Conservation (phyloP, 345 rosid species). For the Pistacia integerrima region DNA sequence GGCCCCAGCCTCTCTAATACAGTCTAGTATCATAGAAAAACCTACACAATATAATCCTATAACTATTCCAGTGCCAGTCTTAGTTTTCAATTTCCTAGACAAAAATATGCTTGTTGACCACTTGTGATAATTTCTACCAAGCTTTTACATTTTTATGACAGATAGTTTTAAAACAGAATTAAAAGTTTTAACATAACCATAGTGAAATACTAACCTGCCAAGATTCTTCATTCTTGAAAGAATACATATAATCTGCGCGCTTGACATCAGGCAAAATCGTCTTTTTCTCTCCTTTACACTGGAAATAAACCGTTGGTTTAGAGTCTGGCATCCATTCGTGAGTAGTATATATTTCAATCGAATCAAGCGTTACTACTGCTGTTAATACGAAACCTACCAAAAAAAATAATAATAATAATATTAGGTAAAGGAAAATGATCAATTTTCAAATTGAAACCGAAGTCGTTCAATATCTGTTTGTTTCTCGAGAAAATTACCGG, state of each 20-base stretch:
- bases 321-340: constrained; percentile 48
- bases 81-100: too few species aligned
- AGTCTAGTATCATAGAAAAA: too few species aligned
- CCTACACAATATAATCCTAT: too few species aligned
- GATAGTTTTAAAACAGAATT: too few species aligned
- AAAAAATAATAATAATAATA: background rate
- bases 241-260: constrained; percentile 33
- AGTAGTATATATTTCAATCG: constrained; percentile 48
- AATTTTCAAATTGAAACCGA: background rate
- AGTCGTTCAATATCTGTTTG: background rate
- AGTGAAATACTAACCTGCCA: constrained; percentile 58
- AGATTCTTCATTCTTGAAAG: constrained; percentile 72
- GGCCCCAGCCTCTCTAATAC: background rate
- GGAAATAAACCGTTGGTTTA: constrained; percentile 61
- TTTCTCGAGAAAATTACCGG: constrained; percentile 32
- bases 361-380: constrained; percentile 55
- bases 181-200: too few species aligned
- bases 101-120: too few species aligned
- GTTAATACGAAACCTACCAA: constrained; percentile 43
- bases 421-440: background rate
- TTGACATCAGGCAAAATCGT: constrained; percentile 63
- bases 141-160: too few species aligned
- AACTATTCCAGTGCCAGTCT: too few species aligned
- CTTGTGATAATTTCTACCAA: too few species aligned
- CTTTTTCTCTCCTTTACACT: constrained; percentile 64